Evolutionary conservation across 768 basidiomycete species (phyloP).

Genomic region (Grammothele lineata): DNA sequence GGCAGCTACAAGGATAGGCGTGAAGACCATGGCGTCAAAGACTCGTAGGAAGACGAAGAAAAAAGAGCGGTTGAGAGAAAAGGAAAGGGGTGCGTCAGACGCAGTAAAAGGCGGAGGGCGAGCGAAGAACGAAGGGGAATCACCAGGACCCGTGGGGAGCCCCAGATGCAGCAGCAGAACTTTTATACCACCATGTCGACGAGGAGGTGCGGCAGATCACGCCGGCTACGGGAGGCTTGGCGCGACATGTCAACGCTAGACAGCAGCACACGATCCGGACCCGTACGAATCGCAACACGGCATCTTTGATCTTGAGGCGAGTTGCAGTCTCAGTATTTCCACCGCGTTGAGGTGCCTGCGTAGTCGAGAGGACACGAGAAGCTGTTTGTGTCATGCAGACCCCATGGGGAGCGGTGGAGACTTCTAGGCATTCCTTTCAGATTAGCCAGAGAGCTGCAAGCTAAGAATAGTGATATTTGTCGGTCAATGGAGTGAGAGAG

Average conservation of each 20-base stretch:
- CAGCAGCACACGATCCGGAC: not conserved
- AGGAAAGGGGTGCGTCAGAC: not conserved
- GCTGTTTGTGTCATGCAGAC: no score
- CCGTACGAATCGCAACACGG: no score
- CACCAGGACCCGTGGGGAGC: conserved; percentile 1
- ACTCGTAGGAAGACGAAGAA: not conserved
- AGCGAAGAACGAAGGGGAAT: conserved; percentile 1
- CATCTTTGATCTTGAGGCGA: not conserved
- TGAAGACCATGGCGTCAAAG: conserved; percentile 15
- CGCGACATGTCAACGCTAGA: not conserved
- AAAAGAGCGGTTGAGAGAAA: not conserved
- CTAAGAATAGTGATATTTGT: no score
- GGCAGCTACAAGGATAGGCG: conserved; percentile 11
- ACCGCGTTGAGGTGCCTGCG: no score
- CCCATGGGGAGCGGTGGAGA: no score
- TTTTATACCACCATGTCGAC: not conserved
- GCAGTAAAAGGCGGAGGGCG: not conserved
- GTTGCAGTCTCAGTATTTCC: not conserved
- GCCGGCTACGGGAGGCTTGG: not conserved
- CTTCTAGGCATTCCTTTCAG: no score
- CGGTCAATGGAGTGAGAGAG: no score
- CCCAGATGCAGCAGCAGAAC: not conserved
- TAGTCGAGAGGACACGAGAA: no score
- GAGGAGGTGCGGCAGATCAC: not conserved
- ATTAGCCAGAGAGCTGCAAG: no score